Base-by-base conservation (phyloP, 345 rosid genomes). In the Salix viminalis region DNA sequence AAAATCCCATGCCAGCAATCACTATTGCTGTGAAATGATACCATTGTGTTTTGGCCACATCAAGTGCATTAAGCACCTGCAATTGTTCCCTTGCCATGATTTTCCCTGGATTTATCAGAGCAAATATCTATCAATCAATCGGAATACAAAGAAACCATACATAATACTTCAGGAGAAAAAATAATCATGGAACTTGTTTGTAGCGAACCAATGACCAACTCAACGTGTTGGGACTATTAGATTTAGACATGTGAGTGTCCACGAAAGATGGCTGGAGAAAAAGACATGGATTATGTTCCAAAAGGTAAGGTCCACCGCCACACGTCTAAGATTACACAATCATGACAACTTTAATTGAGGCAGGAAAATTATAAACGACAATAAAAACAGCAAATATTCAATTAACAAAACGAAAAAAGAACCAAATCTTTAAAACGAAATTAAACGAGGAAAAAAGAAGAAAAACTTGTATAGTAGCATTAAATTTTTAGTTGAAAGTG, bases 1-100 rank as follows among this genome's bases (percentile, higher is more conserved):
- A 92, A 81, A 92, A 92, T 28, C 97, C 95, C 95, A 92, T 90
- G 15, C 97, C 93, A 21, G 97, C 92, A 79, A 92, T 82, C 26
- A 92, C 77, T 19, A 90, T 84, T 19, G 95, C 86, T 6, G 85
- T 92, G 80, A 83, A 70, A 79, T 88, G 94, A 79, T 88, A 92
- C 83, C 81, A 78, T 75, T 89, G 93, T 37, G 88, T 80, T 83
- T 88, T 87, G 2, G 94, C 90, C 2, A 36, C 83, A 54, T 92
- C 94, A 16, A 92, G 94, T 56, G 93, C 84, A 44, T 77, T 85
- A 34, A 92, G 88, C 71, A 92, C 86, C 36, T 79, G 74, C 62
- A 82, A 6, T 61, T 87, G 80, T 34, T 88, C 84, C n/a, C 67
- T 41, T 19, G 82, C 84, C 95, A 92, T 90, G 56, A 23, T 21